Base-by-base conservation (phyloP, 306 rosid genomes). In the Comarum palustre region DNA sequence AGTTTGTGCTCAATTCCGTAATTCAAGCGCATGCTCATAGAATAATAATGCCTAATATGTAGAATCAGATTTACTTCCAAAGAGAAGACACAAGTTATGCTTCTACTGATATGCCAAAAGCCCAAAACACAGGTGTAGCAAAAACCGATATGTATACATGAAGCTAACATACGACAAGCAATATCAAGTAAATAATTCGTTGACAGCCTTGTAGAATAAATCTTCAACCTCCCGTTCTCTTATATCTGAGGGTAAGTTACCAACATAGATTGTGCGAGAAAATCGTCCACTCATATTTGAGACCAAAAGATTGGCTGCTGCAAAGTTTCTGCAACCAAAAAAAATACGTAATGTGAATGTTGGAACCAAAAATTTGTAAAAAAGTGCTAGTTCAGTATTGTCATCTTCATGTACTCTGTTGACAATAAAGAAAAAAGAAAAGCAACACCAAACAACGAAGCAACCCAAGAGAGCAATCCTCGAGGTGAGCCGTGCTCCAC, bases 401-500 rank as follows among this genome's bases (percentile, higher is more conserved):
- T 75, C 83, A 80, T 81, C 85, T 59, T 66, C 75, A 82, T 80
- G 29, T 79, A 76, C 86, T 59, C 78, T 79, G 78, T 73, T 88
- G 81, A 84, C 80, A 69, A 77, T 78, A 84, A 74, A 83, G 82
- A 88, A 87, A 82, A n/a, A 85, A 82, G 16, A 73, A 85, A 89
- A 84, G 66, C 79, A 85, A 76, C 90, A 86, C 88, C 90, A 87
- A 86, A 87, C 96, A 73, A 86, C 90, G 97, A 95, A 95, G 99
- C 99, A 90, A 95, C 91, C 99, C 99, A 90, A 95, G 86, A 83
- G 99, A 95, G 99, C 99, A 95, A 91, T 87, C 97, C 99, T 82
- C 83, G 90, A 95, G 88, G 87, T 88, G 99, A 95, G 96, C 97
- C 86, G 39, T 90, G 96, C 99, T 91, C 97, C 99, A 86, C 90